Evolutionary conservation across 2,329 filamentous ascomycete genomes (phyloP), one percentile per base, ranked within the genome.

Genomic region (Metarhizium robertsii): DNA sequence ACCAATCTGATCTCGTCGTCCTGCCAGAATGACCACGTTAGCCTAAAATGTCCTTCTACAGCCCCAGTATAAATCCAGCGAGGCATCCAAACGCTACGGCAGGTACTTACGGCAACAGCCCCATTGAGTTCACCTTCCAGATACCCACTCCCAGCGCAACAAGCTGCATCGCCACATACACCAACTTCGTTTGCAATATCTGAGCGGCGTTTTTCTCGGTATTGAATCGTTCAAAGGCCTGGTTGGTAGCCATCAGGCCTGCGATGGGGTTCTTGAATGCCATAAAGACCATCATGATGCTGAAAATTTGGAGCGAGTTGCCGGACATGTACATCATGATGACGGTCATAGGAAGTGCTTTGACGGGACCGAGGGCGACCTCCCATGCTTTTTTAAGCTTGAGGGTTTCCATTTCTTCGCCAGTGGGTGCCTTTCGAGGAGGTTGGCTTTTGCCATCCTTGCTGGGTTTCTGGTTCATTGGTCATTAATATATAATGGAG

Each of bases 261-360:
- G 90, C 83, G 58, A 99, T 80, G 10, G 94, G 94, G 62, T 89
- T 95, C 79, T 97, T 97, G 80, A 99, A 99, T 49, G 95, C 86
- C 88, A 96, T 97, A 66, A 92, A 92, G 18, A 97, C 92, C 92
- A 97, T 99, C 90, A 97, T 97, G 73, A 99, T 97, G 73, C 88
- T 95, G 78, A 99, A 99, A 62, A 99, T 97, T 71, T 99, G 94
- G 50, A 99, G 83, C 59, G 90, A 91, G 75, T 97, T 99, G 66
- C 94, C 94, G 36, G 92, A 95, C 94, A 99, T 99, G 80, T 99
- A 99, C 91, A 97, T 97, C 86, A 96, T 96, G 70, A 99, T 92
- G 60, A 87, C 92, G 56, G 95, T 97, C 94, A 99, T 99, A 57
- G 94, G 94, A 50, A 99, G 79, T 69, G 87, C 86, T 77, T 99